phyloP scores from a whole-genome alignment of 306 rosid species.

The Astragalus glycyphyllos region DNA sequence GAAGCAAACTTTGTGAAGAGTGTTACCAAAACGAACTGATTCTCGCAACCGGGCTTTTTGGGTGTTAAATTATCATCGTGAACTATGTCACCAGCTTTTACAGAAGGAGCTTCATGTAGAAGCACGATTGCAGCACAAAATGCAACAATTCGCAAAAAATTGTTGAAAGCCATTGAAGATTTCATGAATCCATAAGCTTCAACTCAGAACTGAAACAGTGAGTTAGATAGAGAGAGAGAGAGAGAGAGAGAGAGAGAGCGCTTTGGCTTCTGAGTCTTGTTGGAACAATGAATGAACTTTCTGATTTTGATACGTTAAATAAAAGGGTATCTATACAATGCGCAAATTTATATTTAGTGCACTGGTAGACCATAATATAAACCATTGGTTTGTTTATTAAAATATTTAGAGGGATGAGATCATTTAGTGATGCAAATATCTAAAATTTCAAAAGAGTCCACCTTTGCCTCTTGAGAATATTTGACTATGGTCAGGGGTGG shows the following conservation, averaged over 20 bases:
- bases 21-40: constrained; percentile 82
- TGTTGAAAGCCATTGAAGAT: constrained; percentile 64
- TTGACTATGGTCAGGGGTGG: too few relatives aligned
- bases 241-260: not conserved
- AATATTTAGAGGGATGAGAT: too few relatives aligned
- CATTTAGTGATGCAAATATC: too few relatives aligned
- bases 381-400: too few relatives aligned
- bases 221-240: not conserved
- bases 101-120: constrained; percentile 48
- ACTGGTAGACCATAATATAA: too few relatives aligned
- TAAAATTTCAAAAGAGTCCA: too few relatives aligned
- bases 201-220: constrained; percentile 33
- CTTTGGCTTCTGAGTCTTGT: constrained; percentile 1
- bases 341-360: too few relatives aligned
- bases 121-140: constrained; percentile 48
- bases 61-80: constrained; percentile 82
- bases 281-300: not conserved
- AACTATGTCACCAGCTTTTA: constrained; percentile 74
- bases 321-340: too few relatives aligned
- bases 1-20: constrained; percentile 20
- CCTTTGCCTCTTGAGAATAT: too few relatives aligned
- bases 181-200: constrained; percentile 50
- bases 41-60: constrained; percentile 89
- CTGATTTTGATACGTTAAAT: constrained; percentile 1
- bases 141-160: constrained; percentile 42